phyloP scores from a whole-genome alignment of 495 filamentous ascomycete genomes.

The Bryoglossum gracile region DNA sequence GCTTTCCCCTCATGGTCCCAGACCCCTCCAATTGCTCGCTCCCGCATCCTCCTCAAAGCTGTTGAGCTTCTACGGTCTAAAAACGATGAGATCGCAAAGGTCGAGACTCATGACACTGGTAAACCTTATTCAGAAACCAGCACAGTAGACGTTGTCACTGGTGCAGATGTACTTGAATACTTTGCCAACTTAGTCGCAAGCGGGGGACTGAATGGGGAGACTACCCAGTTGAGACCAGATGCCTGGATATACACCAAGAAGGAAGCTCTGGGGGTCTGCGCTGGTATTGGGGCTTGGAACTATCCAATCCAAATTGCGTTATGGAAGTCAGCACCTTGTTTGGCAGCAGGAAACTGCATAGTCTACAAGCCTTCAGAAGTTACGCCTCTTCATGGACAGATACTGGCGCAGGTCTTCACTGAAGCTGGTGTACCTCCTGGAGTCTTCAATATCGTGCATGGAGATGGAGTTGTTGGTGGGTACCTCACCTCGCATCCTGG shows the following conservation, averaged over 20 bases:
- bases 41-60: constrained; percentile 63
- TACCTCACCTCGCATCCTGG: constrained; percentile 58
- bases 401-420: constrained; percentile 60
- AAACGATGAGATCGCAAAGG: constrained; percentile 61
- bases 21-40: constrained; percentile 55
- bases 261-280: constrained; percentile 68
- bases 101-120: constrained; percentile 68
- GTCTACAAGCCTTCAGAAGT: constrained; percentile 81
- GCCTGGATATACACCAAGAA: constrained; percentile 72
- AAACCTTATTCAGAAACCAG: constrained; percentile 70
- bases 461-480: constrained; percentile 61
- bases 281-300: constrained; percentile 77
- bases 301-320: constrained; percentile 83
- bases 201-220: constrained; percentile 63
- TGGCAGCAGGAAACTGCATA: constrained; percentile 81
- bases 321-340: constrained; percentile 77
- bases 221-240: constrained; percentile 56
- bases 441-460: constrained; percentile 77
- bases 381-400: constrained; percentile 65
- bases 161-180: constrained; percentile 71
- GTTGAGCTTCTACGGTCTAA: constrained; percentile 55
- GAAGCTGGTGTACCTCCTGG: constrained; percentile 69
- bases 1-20: constrained; percentile 63
- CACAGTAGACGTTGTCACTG: constrained; percentile 65
- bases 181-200: constrained; percentile 65